phyloP scores from a whole-genome alignment of 148 eudicot genomes.

The Simmondsia chinensis region DNA sequence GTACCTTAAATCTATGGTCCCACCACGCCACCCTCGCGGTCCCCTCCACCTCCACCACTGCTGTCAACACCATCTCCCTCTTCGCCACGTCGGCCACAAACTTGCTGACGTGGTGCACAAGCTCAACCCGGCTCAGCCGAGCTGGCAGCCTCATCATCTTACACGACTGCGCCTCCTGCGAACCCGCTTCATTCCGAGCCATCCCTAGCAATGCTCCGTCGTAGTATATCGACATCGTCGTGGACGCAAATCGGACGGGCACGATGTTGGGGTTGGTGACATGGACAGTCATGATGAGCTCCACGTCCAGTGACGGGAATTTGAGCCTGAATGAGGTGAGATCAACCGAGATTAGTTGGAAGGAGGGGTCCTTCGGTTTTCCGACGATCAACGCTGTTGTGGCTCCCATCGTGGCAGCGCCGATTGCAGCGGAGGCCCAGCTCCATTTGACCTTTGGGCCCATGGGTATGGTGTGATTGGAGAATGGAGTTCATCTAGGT shows the following conservation, averaged over 20 bases:
- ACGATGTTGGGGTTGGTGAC: conserved; percentile 85
- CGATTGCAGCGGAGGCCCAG: conserved; percentile 63
- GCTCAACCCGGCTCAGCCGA: conserved; percentile 58
- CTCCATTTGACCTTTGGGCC: conserved; percentile 26
- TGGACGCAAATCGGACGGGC: conserved; percentile 46
- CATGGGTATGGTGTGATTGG: too few relatives aligned
- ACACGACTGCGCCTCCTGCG: conserved; percentile 60
- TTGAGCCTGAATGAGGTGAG: conserved; percentile 70
- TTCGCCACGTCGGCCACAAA: conserved; percentile 51
- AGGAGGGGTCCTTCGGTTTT: conserved; percentile 57
- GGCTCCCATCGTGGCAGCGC: conserved; percentile 56
- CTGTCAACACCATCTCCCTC: conserved; percentile 78
- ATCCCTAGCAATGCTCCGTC: conserved; percentile 63
- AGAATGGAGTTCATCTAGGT: too few relatives aligned
- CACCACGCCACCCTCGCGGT: conserved; percentile 68
- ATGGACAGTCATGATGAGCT: conserved; percentile 74
- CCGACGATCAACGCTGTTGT: conserved; percentile 26
- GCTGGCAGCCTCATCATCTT: conserved; percentile 57
- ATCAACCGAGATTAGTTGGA: conserved; percentile 61
- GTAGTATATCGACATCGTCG: conserved; percentile 73
- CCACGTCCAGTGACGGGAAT: conserved; percentile 62
- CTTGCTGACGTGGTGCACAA: conserved; percentile 41
- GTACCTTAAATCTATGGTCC: conserved; percentile 67
- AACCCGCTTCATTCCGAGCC: conserved; percentile 58
- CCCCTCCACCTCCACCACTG: conserved; percentile 59